A percentile compares a stretch with the other conserved stretches of the same genome.
These are phyloP conservation scores for Botryosphaeria agaves DNA, from an alignment of 2,329 filamentous ascomycete species.

Conservation along the genomic window DNA sequence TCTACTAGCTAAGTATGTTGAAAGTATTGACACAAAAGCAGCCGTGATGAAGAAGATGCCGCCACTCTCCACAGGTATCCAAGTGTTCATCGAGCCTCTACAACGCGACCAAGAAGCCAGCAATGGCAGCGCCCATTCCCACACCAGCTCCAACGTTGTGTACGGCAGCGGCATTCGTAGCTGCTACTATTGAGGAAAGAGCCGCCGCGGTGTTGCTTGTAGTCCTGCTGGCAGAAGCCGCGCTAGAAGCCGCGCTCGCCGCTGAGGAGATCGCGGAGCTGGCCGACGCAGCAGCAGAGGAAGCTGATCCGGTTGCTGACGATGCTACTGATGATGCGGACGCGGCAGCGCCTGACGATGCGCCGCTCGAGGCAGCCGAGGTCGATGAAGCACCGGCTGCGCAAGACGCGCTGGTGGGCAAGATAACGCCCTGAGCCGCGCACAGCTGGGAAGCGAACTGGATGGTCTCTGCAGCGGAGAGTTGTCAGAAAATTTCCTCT, in stretches of 20 bases:
- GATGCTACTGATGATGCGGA: background rate
- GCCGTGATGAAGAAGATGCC: too few relatives aligned
- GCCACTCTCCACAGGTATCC: too few relatives aligned
- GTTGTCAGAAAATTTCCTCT: background rate
- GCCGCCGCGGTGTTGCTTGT: background rate
- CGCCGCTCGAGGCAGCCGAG: slow-evolving; percentile 4
- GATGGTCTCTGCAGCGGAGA: slow-evolving; percentile 17
- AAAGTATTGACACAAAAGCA: too few relatives aligned
- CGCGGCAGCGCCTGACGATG: background rate
- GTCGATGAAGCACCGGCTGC: slow-evolving; percentile 10
- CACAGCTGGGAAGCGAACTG: slow-evolving; percentile 23
- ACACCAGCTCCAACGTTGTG: background rate
- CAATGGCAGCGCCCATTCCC: background rate
- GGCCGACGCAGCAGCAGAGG: background rate
- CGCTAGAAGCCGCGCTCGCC: background rate
- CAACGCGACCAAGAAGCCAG: background rate
- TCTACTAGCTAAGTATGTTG: too few relatives aligned
- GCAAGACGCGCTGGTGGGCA: slow-evolving; percentile 21
- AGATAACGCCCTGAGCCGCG: slow-evolving; percentile 17
- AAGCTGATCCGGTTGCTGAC: background rate
- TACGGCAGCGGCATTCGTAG: background rate
- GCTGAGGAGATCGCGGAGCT: background rate
- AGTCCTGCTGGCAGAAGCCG: background rate
- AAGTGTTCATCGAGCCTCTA: too few relatives aligned
- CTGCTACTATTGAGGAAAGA: background rate